Conservation (phyloP, 2,329 filamentous ascomycete genomes). For the Dactylellina drechsleri region DNA sequence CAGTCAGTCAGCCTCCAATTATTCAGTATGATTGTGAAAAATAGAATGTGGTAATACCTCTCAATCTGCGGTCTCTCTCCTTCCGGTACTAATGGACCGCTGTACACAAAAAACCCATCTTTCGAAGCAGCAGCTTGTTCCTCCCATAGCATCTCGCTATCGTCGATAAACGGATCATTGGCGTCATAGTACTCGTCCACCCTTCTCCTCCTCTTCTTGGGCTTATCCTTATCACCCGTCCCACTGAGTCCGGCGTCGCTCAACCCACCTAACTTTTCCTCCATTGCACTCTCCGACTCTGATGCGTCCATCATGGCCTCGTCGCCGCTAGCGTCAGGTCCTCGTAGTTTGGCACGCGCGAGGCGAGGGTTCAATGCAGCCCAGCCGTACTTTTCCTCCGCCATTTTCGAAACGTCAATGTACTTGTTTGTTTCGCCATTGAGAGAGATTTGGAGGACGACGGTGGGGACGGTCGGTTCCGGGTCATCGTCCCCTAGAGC, state of each 20-base stretch:
- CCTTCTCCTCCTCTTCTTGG: constrained; percentile 79
- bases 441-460: constrained; percentile 83
- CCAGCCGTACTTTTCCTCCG: constrained; percentile 93
- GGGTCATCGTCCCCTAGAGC: constrained; percentile 65
- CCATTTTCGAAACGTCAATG: constrained; percentile 93
- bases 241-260: constrained; percentile 73
- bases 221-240: constrained; percentile 67
- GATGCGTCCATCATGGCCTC: constrained; percentile 85
- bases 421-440: constrained; percentile 86
- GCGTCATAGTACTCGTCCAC: constrained; percentile 82
- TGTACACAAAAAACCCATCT: constrained; percentile 98
- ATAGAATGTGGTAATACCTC: constrained; percentile 64
- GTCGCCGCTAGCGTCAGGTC: constrained; percentile 83
- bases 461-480: constrained; percentile 74
- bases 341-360: constrained; percentile 86
- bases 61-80: constrained; percentile 78
- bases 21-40: not conserved
- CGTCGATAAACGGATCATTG: constrained; percentile 86
- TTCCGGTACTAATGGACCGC: constrained; percentile 86
- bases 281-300: constrained; percentile 82
- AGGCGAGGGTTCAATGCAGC: constrained; percentile 90
- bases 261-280: constrained; percentile 62
- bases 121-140: constrained; percentile 92
- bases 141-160: constrained; percentile 94
- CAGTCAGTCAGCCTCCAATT: constrained; percentile 60